Evolutionary conservation across 768 basidiomycete genomes (phyloP), one percentile per base, ranked within the genome.

Genomic region (Tricholoma saponaceum): DNA sequence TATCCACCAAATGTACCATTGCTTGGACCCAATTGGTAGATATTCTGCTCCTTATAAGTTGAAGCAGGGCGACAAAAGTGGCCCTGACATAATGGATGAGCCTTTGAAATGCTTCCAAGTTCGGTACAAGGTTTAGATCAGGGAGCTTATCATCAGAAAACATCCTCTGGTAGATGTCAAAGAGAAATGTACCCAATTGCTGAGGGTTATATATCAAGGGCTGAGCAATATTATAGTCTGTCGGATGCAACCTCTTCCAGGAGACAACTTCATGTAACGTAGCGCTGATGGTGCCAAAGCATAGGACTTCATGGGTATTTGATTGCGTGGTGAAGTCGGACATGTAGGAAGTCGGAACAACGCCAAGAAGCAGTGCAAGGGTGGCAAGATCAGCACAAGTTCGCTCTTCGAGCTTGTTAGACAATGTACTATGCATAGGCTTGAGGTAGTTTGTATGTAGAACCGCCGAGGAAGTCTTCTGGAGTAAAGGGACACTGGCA

Each of bases 81-180:
- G 64, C 68, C 12, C 74, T 66, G 46, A 60, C 58, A 57, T 76
- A 74, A 62, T 73, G 74, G 8, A 62, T 39, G 30, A 54, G 58
- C 50, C 62, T 55, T 6, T n/a, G 37, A 4, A 52, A 50, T 16
- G 67, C 37, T 22, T 64, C 57, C 12, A 2, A 4, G 12, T 64
- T 63, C 56, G 39, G 5, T 22, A 33, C 9, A 35, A 62, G 12
- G 32, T 61, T 57, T 51, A 70, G 66, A 20, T 58, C 58, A 23
- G 30, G 41, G 18, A 65, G 16, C 41, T 74, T 67, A 51, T 80
- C 76, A 25, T 72, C 57, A 20, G 66, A 66, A 55, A 77, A 80
- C 41, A 79, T 58, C n/a, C 62, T 50, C 13, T 68, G 67, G 58
- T 79, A 80, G 2, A 79, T 60, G 30, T 71, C 69, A 58, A 69